Evolutionary conservation across 1,284 basidiomycete genomes (phyloP), one percentile per base, ranked within the genome.

Genomic region (Phlebopus sp.): DNA sequence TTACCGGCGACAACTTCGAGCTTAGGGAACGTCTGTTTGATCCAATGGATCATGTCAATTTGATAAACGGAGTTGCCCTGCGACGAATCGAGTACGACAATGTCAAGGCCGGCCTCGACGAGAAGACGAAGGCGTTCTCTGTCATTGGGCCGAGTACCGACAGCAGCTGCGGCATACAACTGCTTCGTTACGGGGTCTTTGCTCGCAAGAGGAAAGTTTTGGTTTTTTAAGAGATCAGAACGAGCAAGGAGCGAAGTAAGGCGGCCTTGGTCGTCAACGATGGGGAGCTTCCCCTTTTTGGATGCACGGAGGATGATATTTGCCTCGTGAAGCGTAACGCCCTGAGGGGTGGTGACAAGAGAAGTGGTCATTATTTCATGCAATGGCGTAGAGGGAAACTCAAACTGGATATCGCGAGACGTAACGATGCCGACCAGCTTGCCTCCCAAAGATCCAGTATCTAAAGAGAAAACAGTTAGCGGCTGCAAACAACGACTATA

Each of bases 371-470:
- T 99, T 51, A 98, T 85, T 40, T 90, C 77, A n/a, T 80, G 74
- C 34, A 98, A 80, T n/a, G 76, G 73, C 0, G 83, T 81, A 2
- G 75, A 67, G 4, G 82, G 72, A 49, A 86, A 76, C 47, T 87
- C 88, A 79, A 99, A 99, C 71, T 98, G 94, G 49, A 98, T 84
- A 69, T 99, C 96, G 57, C 96, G 92, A 38, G 90, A 86, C 14
- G 96, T 99, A 57, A 99, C 94, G 56, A 99, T 98, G 44, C 96
- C 96, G 51, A 97, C 77, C 32, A 99, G 86, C 71, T 92, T 96
- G 49, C 92, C 92, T 50, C 90, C 93, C 40, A 91, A 76, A 37
- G 77, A 75, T 44, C 97, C 96, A 27, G 85, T 87, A 56, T 97
- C 96, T 97, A 59, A 46, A 51, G 25, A 53, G 29, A 53, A 23